Evolutionary conservation across 257 asterid genomes (phyloP).

Genomic region (Avicennia marina): DNA sequence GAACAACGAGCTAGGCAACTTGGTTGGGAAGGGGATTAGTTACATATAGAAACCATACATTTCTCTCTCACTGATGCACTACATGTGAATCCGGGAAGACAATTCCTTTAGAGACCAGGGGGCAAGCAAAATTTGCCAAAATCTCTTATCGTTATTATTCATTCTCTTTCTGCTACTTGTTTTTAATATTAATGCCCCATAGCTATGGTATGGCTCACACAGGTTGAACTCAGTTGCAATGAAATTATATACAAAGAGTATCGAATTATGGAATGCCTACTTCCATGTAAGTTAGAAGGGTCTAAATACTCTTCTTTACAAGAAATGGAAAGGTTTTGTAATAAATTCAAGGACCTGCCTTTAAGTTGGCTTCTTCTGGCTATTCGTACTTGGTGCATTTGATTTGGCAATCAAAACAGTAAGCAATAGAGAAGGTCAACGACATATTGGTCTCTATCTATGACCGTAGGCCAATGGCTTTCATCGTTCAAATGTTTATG

Average conservation of each 20-base stretch:
- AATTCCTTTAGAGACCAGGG: conserved; percentile 6
- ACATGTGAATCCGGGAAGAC: conserved; percentile 7
- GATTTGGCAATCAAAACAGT: no score
- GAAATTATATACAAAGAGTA: conserved; percentile 1
- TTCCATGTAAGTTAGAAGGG: conserved; percentile 15
- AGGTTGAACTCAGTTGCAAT: conserved; percentile 4
- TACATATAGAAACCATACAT: not conserved
- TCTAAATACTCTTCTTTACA: conserved; percentile 5
- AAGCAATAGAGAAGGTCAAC: no score
- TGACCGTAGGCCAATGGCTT: no score
- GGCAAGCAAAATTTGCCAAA: conserved; percentile 20
- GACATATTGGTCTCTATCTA: no score
- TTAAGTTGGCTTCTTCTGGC: no score
- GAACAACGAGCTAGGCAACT: conserved; percentile 68
- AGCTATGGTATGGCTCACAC: conserved; percentile 12
- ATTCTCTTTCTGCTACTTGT: conserved; percentile 16
- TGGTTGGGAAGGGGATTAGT: conserved; percentile 76
- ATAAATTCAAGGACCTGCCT: no score
- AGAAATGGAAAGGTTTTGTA: not conserved
- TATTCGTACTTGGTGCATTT: no score
- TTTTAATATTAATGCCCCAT: conserved; percentile 6
- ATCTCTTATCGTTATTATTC: not conserved
- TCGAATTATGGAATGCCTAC: not conserved
- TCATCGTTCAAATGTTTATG: no score
- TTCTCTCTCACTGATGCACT: not conserved